Evolutionary conservation across 768 basidiomycete species (phyloP), one percentile per base, ranked within the genome.

Genomic region (Collybia mongolica): DNA sequence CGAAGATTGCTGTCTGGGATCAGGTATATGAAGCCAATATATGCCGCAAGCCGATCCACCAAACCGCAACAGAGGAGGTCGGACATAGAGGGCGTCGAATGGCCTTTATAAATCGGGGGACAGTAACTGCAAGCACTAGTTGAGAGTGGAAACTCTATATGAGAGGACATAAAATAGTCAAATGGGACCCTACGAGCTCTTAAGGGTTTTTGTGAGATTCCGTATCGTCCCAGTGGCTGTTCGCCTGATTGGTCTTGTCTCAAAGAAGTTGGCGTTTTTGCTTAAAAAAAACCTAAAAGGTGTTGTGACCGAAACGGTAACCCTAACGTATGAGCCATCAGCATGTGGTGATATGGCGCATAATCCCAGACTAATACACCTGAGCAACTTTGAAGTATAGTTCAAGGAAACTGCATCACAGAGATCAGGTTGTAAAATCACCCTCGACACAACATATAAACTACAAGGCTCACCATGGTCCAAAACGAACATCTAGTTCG

Each of bases 271-370:
- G 44, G 23, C 53, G n/a, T 61, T 54, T 43, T 55, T 63, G 66
- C 65, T 69, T n/a, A n/a, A n/a, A 69, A 63, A 59, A 65, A 67
- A 65, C 66, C 71, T 68, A 61, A 60, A 67, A 66, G 64, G 66
- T 53, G 50, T 26, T 59, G 59, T 63, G 58, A 64, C 62, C 59
- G 61, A 67, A 66, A 63, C 56, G 60, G 58, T 65, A 63, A 54
- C 53, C 53, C 37, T 49, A 51, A 63, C 66, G 56, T 52, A 41
- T 44, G 44, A 53, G 40, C 53, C 55, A 60, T 50, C 57, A 49
- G 55, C 41, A 51, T 32, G 60, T 60, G 63, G 63, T 48, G 55
- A 60, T 61, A 58, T 62, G 65, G 54, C 57, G 47, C 51, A 44
- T 54, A 51, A 58, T 57, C 54, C 54, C 51, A 46, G 52, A 36